Base-by-base conservation (phyloP, 495 filamentous ascomycete species). In the Aspergillus biplanus region DNA sequence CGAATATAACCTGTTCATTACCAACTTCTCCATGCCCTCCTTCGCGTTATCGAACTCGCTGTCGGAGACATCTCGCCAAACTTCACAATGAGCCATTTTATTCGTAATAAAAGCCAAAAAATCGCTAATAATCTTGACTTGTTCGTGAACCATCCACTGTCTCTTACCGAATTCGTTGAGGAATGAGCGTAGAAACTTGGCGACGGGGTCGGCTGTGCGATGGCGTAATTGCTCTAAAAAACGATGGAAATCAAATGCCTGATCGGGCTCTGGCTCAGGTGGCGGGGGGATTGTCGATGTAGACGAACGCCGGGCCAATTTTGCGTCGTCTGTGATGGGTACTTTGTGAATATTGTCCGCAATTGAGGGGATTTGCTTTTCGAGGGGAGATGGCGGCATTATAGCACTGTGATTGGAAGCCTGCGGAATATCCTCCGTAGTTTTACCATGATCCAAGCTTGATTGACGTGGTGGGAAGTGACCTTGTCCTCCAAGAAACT, bases 71-170 rank as follows among this genome's bases (percentile, higher is more conserved):
- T 93, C 90, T 52, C 92, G 88, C 95, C 95, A 99, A 7, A 99
- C 91, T 61, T 99, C 95, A 69, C 95, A 99, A 66, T 91, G 86
- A n/a, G 89, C 92, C 95, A 99, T 99, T 76, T 97, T 97, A 74
- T 95, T 97, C 46, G 91, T 90, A 62, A 99, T 99, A 66, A 99
- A 99, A n/a, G 91, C 84, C 44, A 99, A 80, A 69, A 99, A 99
- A 71, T 99, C 95, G 59, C 91, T 87, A 62, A 99, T 94, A 50
- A 99, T 97, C 73, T 99, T 99, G 65, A 97, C 93, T 73, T 99
- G 95, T 75, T 99, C 95, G 70, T 98, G 95, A 7, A 96, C 95
- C 93, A 96, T 96, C 95, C 95, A 99, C 74, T 97, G 96, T 67
- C 92, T 91, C 77, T 99, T 99, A 11, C 89, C 92, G 77, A 99